Base-by-base conservation (phyloP, 2,329 filamentous ascomycete genomes). In the Nigrograna mackinnonii region DNA sequence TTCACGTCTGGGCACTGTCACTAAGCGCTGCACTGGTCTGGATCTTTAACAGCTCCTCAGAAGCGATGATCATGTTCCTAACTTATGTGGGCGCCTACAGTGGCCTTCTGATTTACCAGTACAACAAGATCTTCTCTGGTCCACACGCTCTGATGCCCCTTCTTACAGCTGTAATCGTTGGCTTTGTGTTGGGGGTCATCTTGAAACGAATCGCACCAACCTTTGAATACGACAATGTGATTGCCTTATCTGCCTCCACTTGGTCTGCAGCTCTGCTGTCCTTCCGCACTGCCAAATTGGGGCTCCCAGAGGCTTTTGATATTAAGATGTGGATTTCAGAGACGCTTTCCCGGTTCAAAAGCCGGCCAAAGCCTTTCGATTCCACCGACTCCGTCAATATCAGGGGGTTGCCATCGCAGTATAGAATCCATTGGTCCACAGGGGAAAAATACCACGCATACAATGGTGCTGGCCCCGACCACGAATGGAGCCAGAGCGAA, bases 201-300 rank as follows among this genome's bases (percentile, higher is more conserved):
- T 58, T 81, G 5, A 71, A 69, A 16, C 43, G 64, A 26, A 52
- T 62, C n/a, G 36, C 66, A 5, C 69, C 70, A 2, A 20, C 58
- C 0, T 79, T 75, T 43, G 37, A 58, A 2, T 81, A 73, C 49
- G 67, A 69, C 22, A 68, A 71, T 33, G 72, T 79, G 12, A 73
- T 79, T 44, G 71, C 74, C 3, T 66, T 82, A 6, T 76, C 64
- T 5, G 55, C 66, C 4, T 68, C 72, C 4, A 80, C 78, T 6
- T 80, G 79, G 79, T 76, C 68, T 12, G 71, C 75, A 12, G 78
- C 75, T 9, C 53, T 80, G 14, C 62, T 79, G 4, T 74, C 75
- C 1, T 60, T 79, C 19, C 64, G 67, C 37, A 74, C 69, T 9
- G 75, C 76, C 2, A 76, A 76, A 28, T 68, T 80, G 47, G 70